Conservation (phyloP, 331 rosid species). For the Quercus phellos region DNA sequence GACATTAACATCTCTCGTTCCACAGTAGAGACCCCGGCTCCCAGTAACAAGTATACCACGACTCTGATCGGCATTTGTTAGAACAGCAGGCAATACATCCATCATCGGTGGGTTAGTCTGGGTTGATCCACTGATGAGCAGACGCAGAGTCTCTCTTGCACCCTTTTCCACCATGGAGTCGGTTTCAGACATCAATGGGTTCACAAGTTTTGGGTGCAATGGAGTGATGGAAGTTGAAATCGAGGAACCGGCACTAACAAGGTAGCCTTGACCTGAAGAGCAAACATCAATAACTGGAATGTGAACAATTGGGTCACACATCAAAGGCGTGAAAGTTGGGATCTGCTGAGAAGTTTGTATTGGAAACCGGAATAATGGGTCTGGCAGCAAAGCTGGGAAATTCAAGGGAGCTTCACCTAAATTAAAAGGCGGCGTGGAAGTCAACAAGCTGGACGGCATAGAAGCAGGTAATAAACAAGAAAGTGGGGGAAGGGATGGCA, state of each 20-base stretch:
- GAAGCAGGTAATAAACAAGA: slow-evolving; percentile 57
- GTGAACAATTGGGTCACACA: slow-evolving; percentile 93
- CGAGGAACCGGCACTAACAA: slow-evolving; percentile 84
- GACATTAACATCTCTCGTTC: slow-evolving; percentile 57
- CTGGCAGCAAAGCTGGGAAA: slow-evolving; percentile 80
- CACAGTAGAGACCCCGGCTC: slow-evolving; percentile 77
- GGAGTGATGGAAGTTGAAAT: slow-evolving; percentile 69
- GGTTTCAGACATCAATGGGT: slow-evolving; percentile 61
- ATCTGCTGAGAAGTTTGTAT: slow-evolving; percentile 76
- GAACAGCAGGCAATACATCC: slow-evolving; percentile 64
- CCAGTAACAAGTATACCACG: slow-evolving; percentile 60
- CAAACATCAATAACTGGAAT: slow-evolving; percentile 86
- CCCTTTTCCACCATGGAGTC: slow-evolving; percentile 78
- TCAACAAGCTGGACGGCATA: slow-evolving; percentile 50
- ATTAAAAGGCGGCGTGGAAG: slow-evolving; percentile 53
- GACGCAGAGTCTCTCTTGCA: slow-evolving; percentile 85
- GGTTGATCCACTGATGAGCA: slow-evolving; percentile 74
- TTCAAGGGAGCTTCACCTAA: slow-evolving; percentile 44
- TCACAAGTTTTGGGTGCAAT: slow-evolving; percentile 60
- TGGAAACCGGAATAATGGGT: slow-evolving; percentile 64
- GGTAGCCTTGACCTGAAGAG: slow-evolving; percentile 90
- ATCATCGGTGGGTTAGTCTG: slow-evolving; percentile 54
- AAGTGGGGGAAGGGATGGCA: slow-evolving; percentile 52
- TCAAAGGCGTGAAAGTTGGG: slow-evolving; percentile 83
- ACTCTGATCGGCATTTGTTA: slow-evolving; percentile 49